phyloP scores from a whole-genome alignment of 164 flowering plant genomes.

The Pachysandra terminalis region DNA sequence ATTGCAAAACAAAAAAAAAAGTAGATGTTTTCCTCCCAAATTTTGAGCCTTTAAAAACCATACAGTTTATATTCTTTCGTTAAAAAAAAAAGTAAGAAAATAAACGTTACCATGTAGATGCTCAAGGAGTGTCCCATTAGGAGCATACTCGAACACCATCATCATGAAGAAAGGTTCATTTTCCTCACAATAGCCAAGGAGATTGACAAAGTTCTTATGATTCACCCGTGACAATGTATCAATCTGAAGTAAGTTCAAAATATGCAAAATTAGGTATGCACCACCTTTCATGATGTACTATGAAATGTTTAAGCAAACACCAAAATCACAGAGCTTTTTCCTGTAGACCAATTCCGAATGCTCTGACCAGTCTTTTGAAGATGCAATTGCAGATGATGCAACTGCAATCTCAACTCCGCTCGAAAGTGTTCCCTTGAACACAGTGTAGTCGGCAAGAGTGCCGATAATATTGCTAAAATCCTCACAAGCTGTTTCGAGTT shows the following conservation, averaged over 20 bases:
- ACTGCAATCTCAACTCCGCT: slow-evolving; percentile 48
- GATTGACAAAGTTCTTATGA: slow-evolving; percentile 94
- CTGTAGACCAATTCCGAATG: slow-evolving; percentile 27
- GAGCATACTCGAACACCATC: slow-evolving; percentile 98
- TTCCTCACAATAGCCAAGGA: slow-evolving; percentile 90
- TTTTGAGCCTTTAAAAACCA: neutral
- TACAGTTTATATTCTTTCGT: neutral
- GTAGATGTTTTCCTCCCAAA: neutral
- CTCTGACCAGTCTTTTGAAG: slow-evolving; percentile 34
- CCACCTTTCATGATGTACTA: neutral
- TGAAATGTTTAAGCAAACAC: neutral
- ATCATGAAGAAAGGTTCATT: slow-evolving; percentile 77
- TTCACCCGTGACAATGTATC: slow-evolving; percentile 75
- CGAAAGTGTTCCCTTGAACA: slow-evolving; percentile 41
- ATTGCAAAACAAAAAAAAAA: slow-evolving; percentile 39
- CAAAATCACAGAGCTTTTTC: slow-evolving; percentile 30
- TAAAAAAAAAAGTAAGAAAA: neutral
- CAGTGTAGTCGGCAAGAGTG: slow-evolving; percentile 13
- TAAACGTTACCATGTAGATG: slow-evolving; percentile 70
- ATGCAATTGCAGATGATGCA: slow-evolving; percentile 18
- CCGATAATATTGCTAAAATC: slow-evolving; percentile 38
- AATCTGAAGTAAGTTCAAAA: slow-evolving; percentile 41
- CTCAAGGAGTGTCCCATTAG: slow-evolving; percentile 82
- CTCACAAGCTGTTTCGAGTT: slow-evolving; percentile 80
- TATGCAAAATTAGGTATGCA: neutral